These are phyloP conservation scores for Populus hybrid DNA, from an alignment of 441 rosid species.

Conservation along the genomic window DNA sequence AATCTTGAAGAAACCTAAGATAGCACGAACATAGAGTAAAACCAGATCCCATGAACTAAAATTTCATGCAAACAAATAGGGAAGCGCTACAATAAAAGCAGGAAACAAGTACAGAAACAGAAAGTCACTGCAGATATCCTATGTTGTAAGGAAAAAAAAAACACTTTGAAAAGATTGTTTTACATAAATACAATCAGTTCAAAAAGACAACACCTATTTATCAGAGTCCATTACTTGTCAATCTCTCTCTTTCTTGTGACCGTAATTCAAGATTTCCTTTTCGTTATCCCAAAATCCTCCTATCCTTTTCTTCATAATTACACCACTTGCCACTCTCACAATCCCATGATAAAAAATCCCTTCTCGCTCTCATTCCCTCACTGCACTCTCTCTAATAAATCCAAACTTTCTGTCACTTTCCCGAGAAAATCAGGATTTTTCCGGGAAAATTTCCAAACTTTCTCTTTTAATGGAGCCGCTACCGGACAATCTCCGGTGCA, in stretches of 20 bases:
- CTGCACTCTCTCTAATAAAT: conserved; percentile 10
- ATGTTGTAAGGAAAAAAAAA: not conserved
- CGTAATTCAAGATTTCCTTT: conserved; percentile 18
- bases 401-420: conserved; percentile 17
- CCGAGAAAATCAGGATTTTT: conserved; percentile 21
- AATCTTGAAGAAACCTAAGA: not conserved
- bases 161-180: not conserved
- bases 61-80: not conserved
- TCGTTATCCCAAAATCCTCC: conserved; percentile 36
- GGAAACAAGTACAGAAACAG: not conserved
- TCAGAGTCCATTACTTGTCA: not conserved
- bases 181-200: not conserved
- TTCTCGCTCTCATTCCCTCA: not conserved
- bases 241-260: conserved; percentile 1
- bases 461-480: conserved; percentile 31
- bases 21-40: not conserved
- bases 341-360: conserved; percentile 16
- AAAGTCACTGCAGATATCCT: not conserved
- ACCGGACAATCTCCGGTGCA: conserved; percentile 84
- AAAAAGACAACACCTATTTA: not conserved
- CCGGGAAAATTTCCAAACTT: conserved; percentile 15
- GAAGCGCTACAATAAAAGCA: not conserved
- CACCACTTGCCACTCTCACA: conserved; percentile 31
- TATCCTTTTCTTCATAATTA: conserved; percentile 37
- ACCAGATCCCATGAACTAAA: not conserved